Evolutionary conservation across 2,329 filamentous ascomycete species (phyloP), one percentile per base, ranked within the genome.

Genomic region (Clarireedia paspali): DNA sequence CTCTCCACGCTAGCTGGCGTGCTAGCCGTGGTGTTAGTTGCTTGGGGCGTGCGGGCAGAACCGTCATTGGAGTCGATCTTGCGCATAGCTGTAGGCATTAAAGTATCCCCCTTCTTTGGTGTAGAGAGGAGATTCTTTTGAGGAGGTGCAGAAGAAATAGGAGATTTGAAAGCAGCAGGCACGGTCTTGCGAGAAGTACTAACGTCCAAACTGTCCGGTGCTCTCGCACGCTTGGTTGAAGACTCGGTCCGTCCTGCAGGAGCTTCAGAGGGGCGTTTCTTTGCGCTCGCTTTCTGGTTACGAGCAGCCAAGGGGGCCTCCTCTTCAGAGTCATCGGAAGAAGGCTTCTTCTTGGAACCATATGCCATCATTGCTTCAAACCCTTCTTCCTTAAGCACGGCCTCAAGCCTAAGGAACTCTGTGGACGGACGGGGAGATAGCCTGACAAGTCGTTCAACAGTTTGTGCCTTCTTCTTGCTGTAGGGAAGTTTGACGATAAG

Each of bases 31-130:
- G 65, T 73, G 30, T 64, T 68, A 6, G 60, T 62, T 17, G 62
- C 61, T 45, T 68, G 60, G 55, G 73, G 72, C 5, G 72, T 73
- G 24, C 68, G 72, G 24, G 66, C 70, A 60, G 75, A 71, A 38
- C 65, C 66, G 53, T 74, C 72, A 12, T 60, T 64, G 5, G 70
- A 71, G 27, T 74, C 73, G 14, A 71, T 67, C 40, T 70, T 70
- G 47, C 72, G 71, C 67, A 72, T 70, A 23, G 66, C 63, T 2
- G 64, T 36, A 62, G 64, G 62, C 69, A 74, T 66, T 48, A 65
- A 60, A 7, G 63, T 60, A 24, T 69, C 56, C 23, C 73, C 72
- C 63, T 73, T 77, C 56, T 71, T 72, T 0, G 75, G 72, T 1
- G 75, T 76, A 14, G 70, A 63, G 26, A 72, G 68, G 14, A 62